Percentiles rank a stretch among this genome's conserved stretches.
phyloP scores from a whole-genome alignment of 202 grass and related monocot species.

The Saccharum hybrid region DNA sequence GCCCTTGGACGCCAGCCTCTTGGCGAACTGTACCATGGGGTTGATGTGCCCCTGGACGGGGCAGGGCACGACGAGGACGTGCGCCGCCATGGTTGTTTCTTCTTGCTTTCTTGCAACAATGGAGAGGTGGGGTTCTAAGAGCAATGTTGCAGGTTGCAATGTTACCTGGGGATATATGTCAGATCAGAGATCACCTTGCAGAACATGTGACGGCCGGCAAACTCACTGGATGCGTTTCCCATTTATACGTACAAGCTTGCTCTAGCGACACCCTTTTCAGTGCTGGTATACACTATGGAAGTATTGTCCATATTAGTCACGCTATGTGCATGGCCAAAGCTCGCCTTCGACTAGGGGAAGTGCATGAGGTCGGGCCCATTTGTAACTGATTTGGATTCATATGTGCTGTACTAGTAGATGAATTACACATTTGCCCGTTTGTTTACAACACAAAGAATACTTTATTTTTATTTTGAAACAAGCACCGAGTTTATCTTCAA shows the following conservation, averaged over 20 bases:
- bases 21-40: conserved; percentile 73
- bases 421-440: no score
- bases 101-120: neutral
- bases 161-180: neutral
- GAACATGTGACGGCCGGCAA: conserved; percentile 1
- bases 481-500: no score
- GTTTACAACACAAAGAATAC: no score
- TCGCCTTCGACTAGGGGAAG: neutral
- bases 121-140: neutral
- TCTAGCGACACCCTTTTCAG: neutral
- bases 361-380: neutral
- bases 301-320: neutral
- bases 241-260: neutral
- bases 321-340: neutral
- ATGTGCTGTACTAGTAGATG: no score
- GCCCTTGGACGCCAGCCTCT: conserved; percentile 58
- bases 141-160: neutral
- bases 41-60: conserved; percentile 73
- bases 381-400: neutral
- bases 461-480: no score
- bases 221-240: neutral
- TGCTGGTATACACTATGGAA: neutral
- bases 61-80: conserved; percentile 65
- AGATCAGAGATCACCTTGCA: no score
- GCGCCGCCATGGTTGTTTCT: conserved; percentile 23